These are phyloP conservation scores for Castanea crenata DNA, from an alignment of 306 rosid genomes.

Conservation along the genomic window DNA sequence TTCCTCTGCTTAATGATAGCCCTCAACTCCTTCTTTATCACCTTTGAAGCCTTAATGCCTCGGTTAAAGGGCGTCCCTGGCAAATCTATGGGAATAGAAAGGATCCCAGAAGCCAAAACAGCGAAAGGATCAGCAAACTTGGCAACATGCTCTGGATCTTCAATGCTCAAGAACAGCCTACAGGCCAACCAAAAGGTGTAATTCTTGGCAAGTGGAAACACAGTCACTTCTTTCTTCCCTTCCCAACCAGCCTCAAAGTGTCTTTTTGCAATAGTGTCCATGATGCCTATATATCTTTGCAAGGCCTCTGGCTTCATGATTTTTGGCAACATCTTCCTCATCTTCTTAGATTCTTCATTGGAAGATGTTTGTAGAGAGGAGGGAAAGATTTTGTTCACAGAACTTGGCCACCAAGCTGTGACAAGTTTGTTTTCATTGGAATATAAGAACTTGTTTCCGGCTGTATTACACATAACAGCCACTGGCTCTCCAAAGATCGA, in stretches of 20 bases:
- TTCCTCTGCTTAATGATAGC: slow-evolving; percentile 3
- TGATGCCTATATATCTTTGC: slow-evolving; percentile 2
- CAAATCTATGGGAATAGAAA: slow-evolving; percentile 3
- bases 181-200: not conserved
- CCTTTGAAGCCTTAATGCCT: not conserved
- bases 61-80: not conserved
- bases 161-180: slow-evolving; percentile 6
- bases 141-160: not conserved
- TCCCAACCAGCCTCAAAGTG: slow-evolving; percentile 11
- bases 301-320: slow-evolving; percentile 18
- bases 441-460: slow-evolving; percentile 1
- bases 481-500: slow-evolving; percentile 5
- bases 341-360: slow-evolving; percentile 3
- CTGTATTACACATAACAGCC: not conserved
- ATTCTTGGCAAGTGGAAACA: not conserved
- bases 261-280: not conserved
- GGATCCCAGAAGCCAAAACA: not conserved
- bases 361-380: not conserved
- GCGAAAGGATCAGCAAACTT: not conserved
- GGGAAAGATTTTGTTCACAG: slow-evolving; percentile 11
- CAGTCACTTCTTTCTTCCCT: not conserved
- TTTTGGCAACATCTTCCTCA: not conserved
- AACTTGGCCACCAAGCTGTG: slow-evolving; percentile 15
- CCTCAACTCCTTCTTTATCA: slow-evolving; percentile 1
- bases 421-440: slow-evolving; percentile 9